Conservation (phyloP, 208 protist genomes). For the Acanthamoeba lenticulata region DNA sequence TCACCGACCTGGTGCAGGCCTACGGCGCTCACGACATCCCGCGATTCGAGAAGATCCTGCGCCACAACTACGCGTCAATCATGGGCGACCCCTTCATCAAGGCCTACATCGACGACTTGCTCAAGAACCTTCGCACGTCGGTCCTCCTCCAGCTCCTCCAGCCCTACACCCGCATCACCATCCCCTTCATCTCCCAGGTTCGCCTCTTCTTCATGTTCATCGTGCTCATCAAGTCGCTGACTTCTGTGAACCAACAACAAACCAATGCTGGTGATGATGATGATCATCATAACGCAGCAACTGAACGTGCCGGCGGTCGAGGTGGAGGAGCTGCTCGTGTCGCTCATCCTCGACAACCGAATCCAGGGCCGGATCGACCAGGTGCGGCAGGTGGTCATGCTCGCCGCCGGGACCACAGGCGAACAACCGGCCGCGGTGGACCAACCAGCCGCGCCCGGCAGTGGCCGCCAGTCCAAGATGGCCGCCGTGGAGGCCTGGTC, state of each 20-base stretch:
- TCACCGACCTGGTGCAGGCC: slow-evolving; percentile 91
- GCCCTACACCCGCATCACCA: slow-evolving; percentile 91
- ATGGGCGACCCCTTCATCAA: slow-evolving; percentile 91
- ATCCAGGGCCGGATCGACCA: slow-evolving; percentile 93
- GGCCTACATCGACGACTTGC: slow-evolving; percentile 91
- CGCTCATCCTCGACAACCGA: slow-evolving; percentile 92
- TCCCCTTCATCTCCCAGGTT: slow-evolving; percentile 84
- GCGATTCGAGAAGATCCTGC: slow-evolving; percentile 92
- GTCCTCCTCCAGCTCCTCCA: slow-evolving; percentile 90
- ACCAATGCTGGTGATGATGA: background rate
- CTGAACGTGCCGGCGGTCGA: slow-evolving; percentile 89
- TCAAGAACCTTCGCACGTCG: slow-evolving; percentile 93
- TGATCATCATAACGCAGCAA: slow-evolving; percentile 4
- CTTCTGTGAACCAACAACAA: too few species aligned
- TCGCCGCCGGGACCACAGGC: background rate
- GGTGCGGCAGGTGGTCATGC: slow-evolving; percentile 68
- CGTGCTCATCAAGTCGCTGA: too few species aligned
- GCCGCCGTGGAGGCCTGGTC: background rate
- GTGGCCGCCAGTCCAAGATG: background rate
- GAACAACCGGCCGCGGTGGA: background rate
- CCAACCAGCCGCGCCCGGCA: background rate
- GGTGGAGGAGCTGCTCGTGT: slow-evolving; percentile 91
- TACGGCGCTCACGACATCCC: slow-evolving; percentile 74
- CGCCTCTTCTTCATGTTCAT: background rate
- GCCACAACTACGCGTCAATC: slow-evolving; percentile 72